Conservation (phyloP, 345 rosid genomes). For the Sapria himalayana region DNA sequence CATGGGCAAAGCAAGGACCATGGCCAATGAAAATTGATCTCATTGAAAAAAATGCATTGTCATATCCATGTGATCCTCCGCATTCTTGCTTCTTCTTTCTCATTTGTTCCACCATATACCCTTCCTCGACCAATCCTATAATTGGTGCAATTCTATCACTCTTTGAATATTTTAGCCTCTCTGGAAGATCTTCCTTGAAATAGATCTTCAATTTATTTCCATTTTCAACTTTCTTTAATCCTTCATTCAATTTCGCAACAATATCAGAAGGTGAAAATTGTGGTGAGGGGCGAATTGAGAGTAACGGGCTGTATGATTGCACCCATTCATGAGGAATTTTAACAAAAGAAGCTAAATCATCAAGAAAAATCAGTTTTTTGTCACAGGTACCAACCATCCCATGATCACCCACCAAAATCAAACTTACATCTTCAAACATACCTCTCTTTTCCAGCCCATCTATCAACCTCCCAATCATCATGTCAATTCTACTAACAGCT, state of each 20-base stretch:
- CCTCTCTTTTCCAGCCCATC: conserved; percentile 63
- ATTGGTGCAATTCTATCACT: conserved; percentile 66
- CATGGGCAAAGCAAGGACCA: conserved; percentile 61
- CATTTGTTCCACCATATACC: conserved; percentile 61
- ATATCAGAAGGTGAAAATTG: conserved; percentile 23
- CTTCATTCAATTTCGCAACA: conserved; percentile 72
- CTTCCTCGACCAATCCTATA: conserved; percentile 56
- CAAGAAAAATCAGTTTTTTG: conserved; percentile 42
- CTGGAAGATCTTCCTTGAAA: conserved; percentile 68
- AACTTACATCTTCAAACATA: conserved; percentile 59
- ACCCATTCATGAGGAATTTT: conserved; percentile 50
- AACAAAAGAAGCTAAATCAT: conserved; percentile 64
- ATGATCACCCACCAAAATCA: conserved; percentile 88
- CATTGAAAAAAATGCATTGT: conserved; percentile 79
- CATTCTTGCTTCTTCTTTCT: conserved; percentile 35
- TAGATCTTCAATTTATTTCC: conserved; percentile 54
- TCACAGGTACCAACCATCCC: conserved; percentile 97
- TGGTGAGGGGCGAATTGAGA: conserved; percentile 50
- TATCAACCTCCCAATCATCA: conserved; percentile 58
- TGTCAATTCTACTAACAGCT: conserved; percentile 52
- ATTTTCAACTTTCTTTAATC: conserved; percentile 43
- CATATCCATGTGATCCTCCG: conserved; percentile 88
- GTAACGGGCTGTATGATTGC: conserved; percentile 47
- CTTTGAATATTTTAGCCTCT: conserved; percentile 47
- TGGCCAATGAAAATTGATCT: conserved; percentile 80